A percentile compares a stretch with the other conserved stretches of the same genome.
Evolutionary conservation across 768 basidiomycete species (phyloP).

Genomic region (Cantharellus cinnabarinus): DNA sequence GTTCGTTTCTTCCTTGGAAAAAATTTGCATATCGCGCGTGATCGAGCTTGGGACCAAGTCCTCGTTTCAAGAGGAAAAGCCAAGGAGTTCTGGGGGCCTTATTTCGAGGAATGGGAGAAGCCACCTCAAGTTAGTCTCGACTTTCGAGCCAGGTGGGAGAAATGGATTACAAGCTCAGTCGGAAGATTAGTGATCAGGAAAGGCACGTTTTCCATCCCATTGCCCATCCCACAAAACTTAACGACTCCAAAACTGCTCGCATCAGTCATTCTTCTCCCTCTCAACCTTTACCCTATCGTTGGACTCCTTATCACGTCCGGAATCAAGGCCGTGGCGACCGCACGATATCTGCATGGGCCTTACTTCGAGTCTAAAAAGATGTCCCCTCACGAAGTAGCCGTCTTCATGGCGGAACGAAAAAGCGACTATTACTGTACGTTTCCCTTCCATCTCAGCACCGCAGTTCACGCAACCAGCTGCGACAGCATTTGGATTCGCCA

Average conservation of each 20-base stretch:
- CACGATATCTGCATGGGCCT: constrained; percentile 47
- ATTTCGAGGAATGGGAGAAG: constrained; percentile 60
- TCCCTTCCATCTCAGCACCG: background rate
- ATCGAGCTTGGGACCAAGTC: constrained; percentile 53
- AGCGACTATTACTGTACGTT: constrained; percentile 41
- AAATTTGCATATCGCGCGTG: constrained; percentile 63
- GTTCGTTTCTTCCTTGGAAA: constrained; percentile 65
- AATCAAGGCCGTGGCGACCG: constrained; percentile 47
- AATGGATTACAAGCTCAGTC: constrained; percentile 21
- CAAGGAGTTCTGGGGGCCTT: constrained; percentile 63
- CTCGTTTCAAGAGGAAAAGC: constrained; percentile 68
- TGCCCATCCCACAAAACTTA: background rate
- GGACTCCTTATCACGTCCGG: constrained; percentile 41
- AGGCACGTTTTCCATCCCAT: constrained; percentile 17
- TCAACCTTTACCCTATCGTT: constrained; percentile 47
- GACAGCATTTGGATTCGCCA: constrained; percentile 66
- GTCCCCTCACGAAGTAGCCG: constrained; percentile 40
- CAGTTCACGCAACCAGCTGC: too few relatives aligned
- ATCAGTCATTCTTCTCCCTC: constrained; percentile 31
- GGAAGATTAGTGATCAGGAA: constrained; percentile 26
- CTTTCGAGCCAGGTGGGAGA: constrained; percentile 17
- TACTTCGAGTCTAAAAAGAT: constrained; percentile 78
- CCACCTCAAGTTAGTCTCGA: constrained; percentile 19
- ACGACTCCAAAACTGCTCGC: background rate
- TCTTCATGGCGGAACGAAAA: constrained; percentile 75